Base-by-base conservation (phyloP, 2,329 filamentous ascomycete genomes). In the Aotearoamyces nothofagi region DNA sequence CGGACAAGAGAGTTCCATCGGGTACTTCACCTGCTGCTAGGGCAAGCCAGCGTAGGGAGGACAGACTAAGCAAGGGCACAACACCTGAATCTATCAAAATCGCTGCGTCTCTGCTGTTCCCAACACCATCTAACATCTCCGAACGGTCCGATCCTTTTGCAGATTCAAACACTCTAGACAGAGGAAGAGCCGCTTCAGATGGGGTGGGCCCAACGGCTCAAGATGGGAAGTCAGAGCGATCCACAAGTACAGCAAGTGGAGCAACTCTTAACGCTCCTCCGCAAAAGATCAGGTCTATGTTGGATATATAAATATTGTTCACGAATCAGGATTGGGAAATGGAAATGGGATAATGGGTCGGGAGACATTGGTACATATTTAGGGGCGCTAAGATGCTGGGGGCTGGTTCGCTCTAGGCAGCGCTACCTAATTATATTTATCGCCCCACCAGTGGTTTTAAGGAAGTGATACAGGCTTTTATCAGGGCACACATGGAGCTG, bases 221-320 rank as follows among this genome's bases (percentile, higher is more conserved):
- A 27, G 13, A 29, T 30, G 26, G 27, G 31, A 7, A 39, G 34
- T 30, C 30, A 27, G 13, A 41, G 38, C 17, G 46, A 39, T 27
- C 41, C 34, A 23, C 31, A 16, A 38, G 40, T 24, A 42, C 49
- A 16, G 39, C 37, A 13, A 43, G 33, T 32, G 47, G 43, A 6
- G 17, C 43, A 14, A 41, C 45, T 14, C 14, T 45, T 8, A 39
- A 38, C 23, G 39, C 37, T 4, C 33, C 39, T 15, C 47, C 48
- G 12, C 53, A 55, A 33, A 39, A 49, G 22, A 32, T 53, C 3
- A 46, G 50, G 35, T 55, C 52, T 38, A 58, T 58, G 55, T 40
- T 58, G 40, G 54, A 57, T 45, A 40, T 57, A 7, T 57, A 35
- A 35, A 26, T 31, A n/a, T n/a, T n/a, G n/a, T n/a, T n/a, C n/a